Conservation (phyloP, 192 early-diverging fungal genomes). For the Backusella westeae region DNA sequence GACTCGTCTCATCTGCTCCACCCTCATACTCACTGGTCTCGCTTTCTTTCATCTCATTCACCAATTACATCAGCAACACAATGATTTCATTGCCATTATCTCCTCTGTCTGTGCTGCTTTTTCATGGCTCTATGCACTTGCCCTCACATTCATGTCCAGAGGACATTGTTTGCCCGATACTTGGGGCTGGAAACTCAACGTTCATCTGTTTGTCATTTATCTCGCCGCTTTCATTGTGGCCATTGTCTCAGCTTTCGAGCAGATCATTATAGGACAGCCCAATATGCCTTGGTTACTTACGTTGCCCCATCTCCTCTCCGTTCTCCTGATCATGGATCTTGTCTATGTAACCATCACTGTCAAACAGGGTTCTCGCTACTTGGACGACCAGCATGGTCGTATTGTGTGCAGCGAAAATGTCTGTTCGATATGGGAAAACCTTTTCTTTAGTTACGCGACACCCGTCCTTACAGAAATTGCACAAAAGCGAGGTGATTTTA, state of each 20-base stretch:
- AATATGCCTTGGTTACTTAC: neutral
- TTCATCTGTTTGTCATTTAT: conserved; percentile 24
- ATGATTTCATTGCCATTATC: neutral
- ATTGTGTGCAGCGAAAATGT: neutral
- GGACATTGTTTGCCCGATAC: conserved; percentile 11
- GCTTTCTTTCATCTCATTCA: neutral
- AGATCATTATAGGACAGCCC: neutral
- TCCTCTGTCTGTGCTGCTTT: neutral
- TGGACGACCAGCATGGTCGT: conserved; percentile 8
- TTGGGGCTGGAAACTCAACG: conserved; percentile 36
- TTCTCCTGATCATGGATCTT: conserved; percentile 12
- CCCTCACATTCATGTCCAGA: conserved; percentile 16
- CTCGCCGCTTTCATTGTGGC: neutral
- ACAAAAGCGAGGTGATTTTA: conserved; percentile 90
- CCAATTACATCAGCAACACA: neutral
- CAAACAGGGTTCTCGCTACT: conserved; percentile 6
- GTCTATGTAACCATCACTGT: conserved; percentile 15
- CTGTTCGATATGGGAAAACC: conserved; percentile 30
- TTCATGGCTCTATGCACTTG: conserved; percentile 26
- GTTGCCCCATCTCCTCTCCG: neutral
- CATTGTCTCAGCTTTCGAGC: neutral
- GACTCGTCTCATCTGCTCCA: neutral
- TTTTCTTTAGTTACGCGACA: conserved; percentile 41
- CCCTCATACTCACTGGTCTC: neutral
- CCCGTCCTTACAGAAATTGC: conserved; percentile 39